Base-by-base conservation (phyloP, 1,284 basidiomycete genomes). In the Boletus smithii region DNA sequence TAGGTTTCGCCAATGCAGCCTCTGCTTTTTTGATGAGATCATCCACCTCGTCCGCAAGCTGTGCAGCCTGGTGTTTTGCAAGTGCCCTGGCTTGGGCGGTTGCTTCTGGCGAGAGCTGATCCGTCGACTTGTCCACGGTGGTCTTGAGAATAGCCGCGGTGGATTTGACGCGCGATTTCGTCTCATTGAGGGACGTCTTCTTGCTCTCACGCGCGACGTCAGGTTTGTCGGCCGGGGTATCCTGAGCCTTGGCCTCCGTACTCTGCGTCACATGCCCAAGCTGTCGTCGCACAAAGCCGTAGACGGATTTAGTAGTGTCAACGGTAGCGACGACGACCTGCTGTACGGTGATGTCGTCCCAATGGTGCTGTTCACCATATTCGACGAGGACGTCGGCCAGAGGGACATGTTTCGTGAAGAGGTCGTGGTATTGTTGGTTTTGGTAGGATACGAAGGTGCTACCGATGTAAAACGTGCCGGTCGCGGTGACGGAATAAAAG, bases 391-490 rank as follows among this genome's bases (percentile, higher is more conserved):
- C 62, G 57, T 88, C 79, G 35, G 85, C 94, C 24, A 85, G 70
- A 4, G 91, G 92, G 40, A 92, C 83, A 50, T 80, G 74, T 60
- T 88, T 83, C 51, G 82, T 75, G 73, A 94, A 94, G 62, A 93
- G 76, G 59, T 91, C 83, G 65, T 85, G 82, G 73, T 90, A 91
- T 5, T 73, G 67, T 55, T 83, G 81, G 63, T 79, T 83, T 59
- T 84, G 77, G 73, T 85, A 85, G 18, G 88, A 80, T 52, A 81
- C 72, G 62, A 90, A 88, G 17, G 83, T 75, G 68, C 87, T 88
- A 49, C 83, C 83, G 54, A 83, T 72, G 71, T 92, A 93, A 71
- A 91, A 90, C n/a, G 83, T 79, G 35, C 80, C 77, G n/a, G 79
- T 77, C 8, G 75, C 75, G 11, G 76, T 73, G n/a, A 83, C 74